Conservation (phyloP, 352 stramenopile genomes). For the Phytophthora sansomeana region DNA sequence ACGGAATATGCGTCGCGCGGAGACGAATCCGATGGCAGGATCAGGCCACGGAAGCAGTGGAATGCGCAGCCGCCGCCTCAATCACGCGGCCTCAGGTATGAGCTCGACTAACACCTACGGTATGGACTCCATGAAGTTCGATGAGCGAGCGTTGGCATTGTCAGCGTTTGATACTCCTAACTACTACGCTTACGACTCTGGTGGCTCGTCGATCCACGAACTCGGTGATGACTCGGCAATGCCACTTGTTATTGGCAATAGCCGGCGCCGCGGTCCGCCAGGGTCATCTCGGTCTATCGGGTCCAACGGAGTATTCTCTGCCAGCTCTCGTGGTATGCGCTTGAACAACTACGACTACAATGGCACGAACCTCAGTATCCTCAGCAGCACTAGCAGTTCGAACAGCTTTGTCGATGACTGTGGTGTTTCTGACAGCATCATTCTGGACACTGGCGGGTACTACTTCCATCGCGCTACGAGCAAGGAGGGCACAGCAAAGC, state of each 20-base stretch:
- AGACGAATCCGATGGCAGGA: slow-evolving; percentile 40
- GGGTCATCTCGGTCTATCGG: slow-evolving; percentile 41
- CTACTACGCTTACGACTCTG: slow-evolving; percentile 42
- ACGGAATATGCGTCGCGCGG: slow-evolving; percentile 57
- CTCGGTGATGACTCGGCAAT: slow-evolving; percentile 26
- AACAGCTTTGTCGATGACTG: slow-evolving; percentile 62
- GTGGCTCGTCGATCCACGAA: slow-evolving; percentile 40
- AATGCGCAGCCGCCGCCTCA: slow-evolving; percentile 28
- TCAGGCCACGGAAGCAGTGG: slow-evolving; percentile 20
- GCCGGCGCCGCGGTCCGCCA: slow-evolving; percentile 24
- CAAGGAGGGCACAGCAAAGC: slow-evolving; percentile 27
- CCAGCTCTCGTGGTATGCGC: slow-evolving; percentile 37
- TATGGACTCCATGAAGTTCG: slow-evolving; percentile 57
- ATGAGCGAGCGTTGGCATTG: slow-evolving; percentile 44
- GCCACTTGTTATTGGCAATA: slow-evolving; percentile 37
- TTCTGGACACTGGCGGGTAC: slow-evolving; percentile 72
- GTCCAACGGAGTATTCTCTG: slow-evolving; percentile 31
- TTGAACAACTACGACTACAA: slow-evolving; percentile 47
- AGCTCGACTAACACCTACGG: slow-evolving; percentile 39
- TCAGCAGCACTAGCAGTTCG: slow-evolving; percentile 53
- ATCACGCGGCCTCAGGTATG: slow-evolving; percentile 37
- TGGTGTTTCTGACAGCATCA: slow-evolving; percentile 66
- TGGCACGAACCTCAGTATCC: slow-evolving; percentile 41
- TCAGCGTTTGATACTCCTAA: slow-evolving; percentile 43
- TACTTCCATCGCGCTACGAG: slow-evolving; percentile 65